Evolutionary conservation across 192 early-diverging fungal species (phyloP), one percentile per base, ranked within the genome.

Genomic region (Coemansia guatemalensis): DNA sequence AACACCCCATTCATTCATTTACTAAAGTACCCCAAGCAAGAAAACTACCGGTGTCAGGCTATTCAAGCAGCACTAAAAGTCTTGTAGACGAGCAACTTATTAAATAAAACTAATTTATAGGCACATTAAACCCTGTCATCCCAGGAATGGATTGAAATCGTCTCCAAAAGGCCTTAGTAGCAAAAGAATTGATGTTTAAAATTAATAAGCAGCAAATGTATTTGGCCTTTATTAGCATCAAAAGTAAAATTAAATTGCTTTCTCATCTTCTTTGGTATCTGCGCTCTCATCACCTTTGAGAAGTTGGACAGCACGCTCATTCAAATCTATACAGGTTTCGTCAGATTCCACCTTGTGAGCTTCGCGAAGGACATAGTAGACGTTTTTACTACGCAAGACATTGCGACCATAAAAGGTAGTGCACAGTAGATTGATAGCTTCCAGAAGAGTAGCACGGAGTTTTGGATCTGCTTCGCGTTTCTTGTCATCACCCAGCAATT

Each of bases 291-390:
- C 90, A 50, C 93, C 78, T 85, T 92, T 89, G 64, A 98, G 65
- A 81, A 95, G 86, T 53, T 94, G 88, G 33, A 95, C 96, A 33
- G 94, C 72, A 14, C 87, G 71, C 54, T 94, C 90, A 52, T 89
- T 89, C 18, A 86, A 69, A 4, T 92, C 91, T 22, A 77, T 66
- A 14, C 93, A 87, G 7, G 80, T 73, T 11, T 92, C 92, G 54
- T 91, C 85, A 6, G 68, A 74, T 70, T 97, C 96, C 6, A 48
- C 69, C 54, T 88, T 59, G 80, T 98, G 93, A 74, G 92, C 75
- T 55, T 92, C 90, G 53, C 92, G 87, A 17, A 99, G 73, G 30
- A 99, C 86, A 5, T 86, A 86, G 70, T 99, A 99, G 0, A 92
- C 91, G 66, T 91, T 89, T 53, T 88, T 89, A 14, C 74, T 74